These are phyloP conservation scores for Bruguiera hainesii DNA, from an alignment of 441 rosid species.

Conservation along the genomic window DNA sequence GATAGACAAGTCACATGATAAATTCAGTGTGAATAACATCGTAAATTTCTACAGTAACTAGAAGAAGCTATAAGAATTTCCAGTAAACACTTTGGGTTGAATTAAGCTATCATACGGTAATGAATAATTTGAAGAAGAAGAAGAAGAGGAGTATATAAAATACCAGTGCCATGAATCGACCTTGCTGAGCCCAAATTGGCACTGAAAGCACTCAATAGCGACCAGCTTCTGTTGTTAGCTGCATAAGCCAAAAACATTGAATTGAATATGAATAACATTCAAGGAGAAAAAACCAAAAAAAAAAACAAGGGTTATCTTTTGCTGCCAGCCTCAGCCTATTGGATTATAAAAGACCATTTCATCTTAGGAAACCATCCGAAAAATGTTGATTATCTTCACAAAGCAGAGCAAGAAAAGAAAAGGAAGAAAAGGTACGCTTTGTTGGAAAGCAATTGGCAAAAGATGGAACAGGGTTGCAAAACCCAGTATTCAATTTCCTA, in stretches of 20 bases:
- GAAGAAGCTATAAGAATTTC: too few relatives aligned
- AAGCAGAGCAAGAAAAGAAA: neutral
- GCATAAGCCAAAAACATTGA: conserved; percentile 26
- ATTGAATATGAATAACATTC: conserved; percentile 4
- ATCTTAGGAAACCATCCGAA: neutral
- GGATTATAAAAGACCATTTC: neutral
- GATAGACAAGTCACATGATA: neutral
- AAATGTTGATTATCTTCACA: too few relatives aligned
- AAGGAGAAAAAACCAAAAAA: too few relatives aligned
- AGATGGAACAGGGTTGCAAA: conserved; percentile 25
- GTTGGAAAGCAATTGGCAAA: conserved; percentile 31
- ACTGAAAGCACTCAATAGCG: conserved; percentile 42
- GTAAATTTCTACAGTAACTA: too few relatives aligned
- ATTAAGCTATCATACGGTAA: neutral
- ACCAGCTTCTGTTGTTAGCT: conserved; percentile 50
- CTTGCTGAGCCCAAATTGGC: conserved; percentile 41
- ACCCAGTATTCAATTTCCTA: conserved; percentile 43
- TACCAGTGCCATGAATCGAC: conserved; percentile 85
- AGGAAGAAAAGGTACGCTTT: conserved; percentile 30
- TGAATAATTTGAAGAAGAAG: neutral
- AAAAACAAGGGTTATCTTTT: neutral
- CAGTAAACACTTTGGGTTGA: too few relatives aligned
- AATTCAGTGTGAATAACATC: neutral
- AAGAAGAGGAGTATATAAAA: conserved; percentile 3
- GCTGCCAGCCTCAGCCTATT: neutral